Percentiles rank a stretch among this genome's conserved stretches.
Evolutionary conservation across 441 rosid species (phyloP).

Genomic region (Mallotus repandus): DNA sequence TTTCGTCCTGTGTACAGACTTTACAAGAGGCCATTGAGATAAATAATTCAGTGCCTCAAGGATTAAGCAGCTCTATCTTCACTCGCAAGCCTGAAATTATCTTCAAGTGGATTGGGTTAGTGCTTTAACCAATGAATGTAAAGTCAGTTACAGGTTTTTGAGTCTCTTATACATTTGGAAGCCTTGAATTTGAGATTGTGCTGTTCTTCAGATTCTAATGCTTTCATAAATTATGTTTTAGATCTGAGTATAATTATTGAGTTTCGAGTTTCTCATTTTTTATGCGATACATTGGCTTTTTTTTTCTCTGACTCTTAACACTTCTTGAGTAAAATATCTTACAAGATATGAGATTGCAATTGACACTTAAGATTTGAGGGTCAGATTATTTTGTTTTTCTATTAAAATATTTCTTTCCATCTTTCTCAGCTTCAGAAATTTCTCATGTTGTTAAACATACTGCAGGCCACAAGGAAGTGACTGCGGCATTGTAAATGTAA

Average conservation of each 20-base stretch:
- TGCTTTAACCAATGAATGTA: background rate
- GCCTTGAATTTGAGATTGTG: background rate
- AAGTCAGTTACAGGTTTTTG: background rate
- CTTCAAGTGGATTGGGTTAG: conserved; percentile 92
- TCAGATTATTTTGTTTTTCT: background rate
- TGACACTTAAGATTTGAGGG: background rate
- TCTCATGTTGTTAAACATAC: background rate
- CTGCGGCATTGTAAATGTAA: conserved; percentile 91
- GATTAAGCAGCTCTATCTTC: conserved; percentile 91
- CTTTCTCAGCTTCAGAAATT: conserved; percentile 1
- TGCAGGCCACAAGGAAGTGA: conserved; percentile 94
- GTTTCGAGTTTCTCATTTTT: background rate
- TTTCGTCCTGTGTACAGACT: conserved; percentile 41
- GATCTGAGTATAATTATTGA: background rate
- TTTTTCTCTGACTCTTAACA: background rate
- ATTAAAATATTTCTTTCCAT: background rate
- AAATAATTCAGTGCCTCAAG: conserved; percentile 96
- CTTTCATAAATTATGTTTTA: background rate
- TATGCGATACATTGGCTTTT: background rate
- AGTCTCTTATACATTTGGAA: background rate
- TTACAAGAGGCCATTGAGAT: conserved; percentile 82
- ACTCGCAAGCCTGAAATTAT: conserved; percentile 72
- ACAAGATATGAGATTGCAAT: background rate
- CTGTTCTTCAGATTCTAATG: background rate
- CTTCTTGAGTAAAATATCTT: background rate